Percentiles rank a stretch among this genome's conserved stretches.
Conservation (phyloP, 768 basidiomycete genomes). For the Tylopilus sp. region DNA sequence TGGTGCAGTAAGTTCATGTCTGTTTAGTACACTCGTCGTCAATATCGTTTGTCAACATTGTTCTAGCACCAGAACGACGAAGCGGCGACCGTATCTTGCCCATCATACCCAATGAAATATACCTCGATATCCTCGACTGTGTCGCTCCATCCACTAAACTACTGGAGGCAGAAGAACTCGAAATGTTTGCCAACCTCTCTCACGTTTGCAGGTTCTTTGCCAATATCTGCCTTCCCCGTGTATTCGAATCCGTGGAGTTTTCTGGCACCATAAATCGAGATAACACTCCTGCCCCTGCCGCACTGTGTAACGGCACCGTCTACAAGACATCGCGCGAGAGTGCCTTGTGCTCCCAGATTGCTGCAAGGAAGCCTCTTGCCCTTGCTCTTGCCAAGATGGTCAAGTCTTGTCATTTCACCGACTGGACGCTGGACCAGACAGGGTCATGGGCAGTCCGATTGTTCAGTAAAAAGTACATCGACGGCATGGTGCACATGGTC, state of each 20-base stretch:
- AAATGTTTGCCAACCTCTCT: conserved; percentile 27
- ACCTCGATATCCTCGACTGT: conserved; percentile 35
- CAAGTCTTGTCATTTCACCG: conserved; percentile 17
- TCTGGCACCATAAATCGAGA: conserved; percentile 18
- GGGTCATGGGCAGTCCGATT: conserved; percentile 1
- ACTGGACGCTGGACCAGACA: background rate
- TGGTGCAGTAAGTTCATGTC: background rate
- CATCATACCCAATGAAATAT: conserved; percentile 43
- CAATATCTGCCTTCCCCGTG: conserved; percentile 34
- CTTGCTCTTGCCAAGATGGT: conserved; percentile 30
- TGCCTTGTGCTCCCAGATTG: conserved; percentile 28
- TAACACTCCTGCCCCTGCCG: background rate
- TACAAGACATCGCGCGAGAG: background rate
- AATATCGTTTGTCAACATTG: background rate
- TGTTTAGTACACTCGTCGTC: background rate
- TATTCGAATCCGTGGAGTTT: conserved; percentile 33
- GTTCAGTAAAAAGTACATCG: background rate
- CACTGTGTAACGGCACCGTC: background rate
- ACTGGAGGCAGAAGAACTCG: background rate
- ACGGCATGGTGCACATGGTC: conserved; percentile 16
- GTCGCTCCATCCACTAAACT: conserved; percentile 21
- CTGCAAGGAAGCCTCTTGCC: conserved; percentile 25
- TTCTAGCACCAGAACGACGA: conserved; percentile 27
- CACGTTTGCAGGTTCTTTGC: conserved; percentile 44
- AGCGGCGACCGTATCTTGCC: conserved; percentile 10